Evolutionary conservation across 2,329 filamentous ascomycete genomes (phyloP).

Genomic region (Metarhizium rileyi): DNA sequence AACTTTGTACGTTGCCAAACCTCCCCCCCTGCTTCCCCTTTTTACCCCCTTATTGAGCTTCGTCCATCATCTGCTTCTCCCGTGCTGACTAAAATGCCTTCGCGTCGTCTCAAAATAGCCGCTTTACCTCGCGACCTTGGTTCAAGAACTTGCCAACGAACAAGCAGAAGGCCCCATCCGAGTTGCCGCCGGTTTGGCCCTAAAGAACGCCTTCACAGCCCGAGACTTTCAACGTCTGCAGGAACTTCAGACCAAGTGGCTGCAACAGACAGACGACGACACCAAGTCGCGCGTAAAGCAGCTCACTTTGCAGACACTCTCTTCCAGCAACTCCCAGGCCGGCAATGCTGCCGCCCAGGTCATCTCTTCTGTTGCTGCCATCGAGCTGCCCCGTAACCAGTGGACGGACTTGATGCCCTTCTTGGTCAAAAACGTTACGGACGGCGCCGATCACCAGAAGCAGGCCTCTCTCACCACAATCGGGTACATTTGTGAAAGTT

Average conservation of each 20-base stretch:
- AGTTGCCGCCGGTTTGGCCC: constrained; percentile 86
- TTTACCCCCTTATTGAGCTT: constrained; percentile 11
- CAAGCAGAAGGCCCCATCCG: constrained; percentile 72
- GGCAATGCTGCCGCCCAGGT: constrained; percentile 89
- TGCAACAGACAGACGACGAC: constrained; percentile 67
- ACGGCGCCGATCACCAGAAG: constrained; percentile 80
- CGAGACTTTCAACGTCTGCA: constrained; percentile 81
- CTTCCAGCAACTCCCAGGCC: constrained; percentile 69
- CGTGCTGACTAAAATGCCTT: background rate
- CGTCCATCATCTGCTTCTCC: constrained; percentile 10
- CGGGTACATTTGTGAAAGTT: constrained; percentile 95
- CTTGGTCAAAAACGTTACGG: constrained; percentile 86
- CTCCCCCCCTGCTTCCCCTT: background rate
- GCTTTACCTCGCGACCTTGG: constrained; percentile 84
- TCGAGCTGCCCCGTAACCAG: constrained; percentile 87
- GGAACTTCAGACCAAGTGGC: constrained; percentile 90
- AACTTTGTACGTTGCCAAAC: constrained; percentile 66
- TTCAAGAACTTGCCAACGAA: constrained; percentile 90
- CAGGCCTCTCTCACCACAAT: constrained; percentile 93
- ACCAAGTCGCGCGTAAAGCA: constrained; percentile 85
- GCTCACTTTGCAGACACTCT: constrained; percentile 78
- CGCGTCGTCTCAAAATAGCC: constrained; percentile 44
- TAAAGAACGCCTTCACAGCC: constrained; percentile 97
- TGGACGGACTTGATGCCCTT: constrained; percentile 86
- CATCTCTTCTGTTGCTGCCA: constrained; percentile 85